Percentiles rank a stretch among this genome's conserved stretches.
Evolutionary conservation across 805 yeast species (phyloP).

Genomic region (Yarrowia osloensis): DNA sequence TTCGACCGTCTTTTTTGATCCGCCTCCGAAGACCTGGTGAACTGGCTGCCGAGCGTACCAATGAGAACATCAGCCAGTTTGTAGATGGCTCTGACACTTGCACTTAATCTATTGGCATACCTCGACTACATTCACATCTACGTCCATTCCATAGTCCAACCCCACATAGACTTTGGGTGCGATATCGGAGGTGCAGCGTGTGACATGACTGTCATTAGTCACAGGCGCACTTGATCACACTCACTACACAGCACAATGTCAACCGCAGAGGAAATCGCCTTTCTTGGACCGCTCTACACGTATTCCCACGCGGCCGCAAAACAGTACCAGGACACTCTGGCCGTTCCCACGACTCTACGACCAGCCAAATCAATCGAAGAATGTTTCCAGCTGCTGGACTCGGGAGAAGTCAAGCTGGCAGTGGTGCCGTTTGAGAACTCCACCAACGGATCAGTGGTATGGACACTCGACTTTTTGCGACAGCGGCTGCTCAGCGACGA

Average conservation of each 20-base stretch:
- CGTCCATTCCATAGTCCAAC: too few relatives aligned
- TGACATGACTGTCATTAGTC: background rate
- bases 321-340: slow-evolving; percentile 8
- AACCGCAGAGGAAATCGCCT: slow-evolving; percentile 48
- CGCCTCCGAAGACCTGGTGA: too few relatives aligned
- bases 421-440: slow-evolving; percentile 93
- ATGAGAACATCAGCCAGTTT: too few relatives aligned
- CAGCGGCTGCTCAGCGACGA: slow-evolving; percentile 43
- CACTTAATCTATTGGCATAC: too few relatives aligned
- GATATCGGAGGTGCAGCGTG: slow-evolving; percentile 5
- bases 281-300: slow-evolving; percentile 88
- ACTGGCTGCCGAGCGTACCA: too few relatives aligned
- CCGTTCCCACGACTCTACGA: slow-evolving; percentile 35
- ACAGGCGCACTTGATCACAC: background rate
- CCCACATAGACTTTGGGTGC: slow-evolving; percentile 18
- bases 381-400: slow-evolving; percentile 61
- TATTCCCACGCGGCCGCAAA: slow-evolving; percentile 76
- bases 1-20: background rate
- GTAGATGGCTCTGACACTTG: too few relatives aligned
- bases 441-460: slow-evolving; percentile 89
- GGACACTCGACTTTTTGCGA: slow-evolving; percentile 78
- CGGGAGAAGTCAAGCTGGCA: slow-evolving; percentile 59
- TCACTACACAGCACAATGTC: background rate
- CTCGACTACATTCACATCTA: too few relatives aligned
- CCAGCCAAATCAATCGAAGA: slow-evolving; percentile 40